Base-by-base conservation (phyloP, 2,329 filamentous ascomycete species). In the Colletotrichum liriopes region DNA sequence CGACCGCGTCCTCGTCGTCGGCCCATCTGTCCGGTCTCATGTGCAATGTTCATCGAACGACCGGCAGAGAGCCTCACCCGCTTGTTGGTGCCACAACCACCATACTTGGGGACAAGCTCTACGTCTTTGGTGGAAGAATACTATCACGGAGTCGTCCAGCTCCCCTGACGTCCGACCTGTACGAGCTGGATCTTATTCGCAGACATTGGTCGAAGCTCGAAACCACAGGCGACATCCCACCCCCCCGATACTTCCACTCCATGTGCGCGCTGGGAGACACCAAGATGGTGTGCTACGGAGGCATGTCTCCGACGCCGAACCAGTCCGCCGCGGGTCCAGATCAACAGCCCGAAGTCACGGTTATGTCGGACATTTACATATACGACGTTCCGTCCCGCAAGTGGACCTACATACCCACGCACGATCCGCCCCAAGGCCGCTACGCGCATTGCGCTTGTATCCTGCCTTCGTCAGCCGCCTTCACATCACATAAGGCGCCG, bases 281-380 rank as follows among this genome's bases (percentile, higher is more conserved):
- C 3, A 99, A 98, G 82, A 88, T 99, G 81, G 96, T 99, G 4
- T 98, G 96, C 82, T 99, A 98, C 82, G 96, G 96, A 70, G 96
- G 96, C 76, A 99, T 99, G 96, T 98, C 96, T 12, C 95, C 96
- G 1, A 90, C 91, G 14, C 85, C 87, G 8, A 87, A 84, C 67
- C 81, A 87, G 43, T 77, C 82, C 58, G 79, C 82, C 29, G 81
- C 83, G 20, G 85, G 86, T 14, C 84, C 86, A 71, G 93, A 95
- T 74, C 86, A 91, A 66, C 93, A 95, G 76, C 91, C 94, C 47
- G 95, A 98, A 78, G 94, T 98, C 5, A 93, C 95, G 1, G 96
- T 98, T 68, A 98, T 99, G 95, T 98, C 96, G 8, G 96, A 99
- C 82, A 94, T 98, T 67, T 94, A 98, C 82, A 94, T 99, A 41